A percentile compares a stretch with the other conserved stretches of the same genome.
Evolutionary conservation across 1,284 basidiomycete species (phyloP).

Genomic region (Ceratobasidium sp.): DNA sequence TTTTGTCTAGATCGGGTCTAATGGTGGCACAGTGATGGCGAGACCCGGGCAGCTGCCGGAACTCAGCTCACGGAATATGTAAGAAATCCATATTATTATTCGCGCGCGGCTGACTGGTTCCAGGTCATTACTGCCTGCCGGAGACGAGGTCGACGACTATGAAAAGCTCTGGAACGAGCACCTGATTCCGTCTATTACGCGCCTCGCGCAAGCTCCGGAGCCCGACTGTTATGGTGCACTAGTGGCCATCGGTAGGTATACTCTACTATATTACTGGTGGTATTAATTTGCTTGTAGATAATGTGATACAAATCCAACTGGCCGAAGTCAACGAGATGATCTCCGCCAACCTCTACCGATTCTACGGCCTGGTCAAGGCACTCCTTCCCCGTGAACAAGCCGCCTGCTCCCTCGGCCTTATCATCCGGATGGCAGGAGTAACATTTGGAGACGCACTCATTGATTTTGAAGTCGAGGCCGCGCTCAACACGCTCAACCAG

Average conservation of each 20-base stretch:
- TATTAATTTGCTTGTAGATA: conserved; percentile 1
- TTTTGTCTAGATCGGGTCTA: conserved; percentile 1
- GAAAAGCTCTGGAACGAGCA: conserved; percentile 26
- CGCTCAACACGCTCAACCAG: conserved; percentile 22
- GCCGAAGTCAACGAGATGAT: conserved; percentile 25
- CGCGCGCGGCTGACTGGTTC: neutral
- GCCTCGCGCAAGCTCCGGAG: conserved; percentile 19
- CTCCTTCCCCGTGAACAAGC: conserved; percentile 25
- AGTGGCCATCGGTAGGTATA: conserved; percentile 13
- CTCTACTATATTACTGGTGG: neutral
- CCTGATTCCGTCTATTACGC: conserved; percentile 30
- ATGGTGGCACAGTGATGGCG: conserved; percentile 26
- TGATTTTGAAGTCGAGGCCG: conserved; percentile 24
- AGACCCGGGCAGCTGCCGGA: conserved; percentile 19
- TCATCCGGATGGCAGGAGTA: neutral
- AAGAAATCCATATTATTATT: neutral
- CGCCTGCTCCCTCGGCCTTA: conserved; percentile 10
- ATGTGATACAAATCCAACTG: conserved; percentile 10
- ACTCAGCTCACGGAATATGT: conserved; percentile 30
- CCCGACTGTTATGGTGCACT: conserved; percentile 30
- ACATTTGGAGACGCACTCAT: conserved; percentile 23
- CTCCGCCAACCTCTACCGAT: conserved; percentile 23
- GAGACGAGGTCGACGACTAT: conserved; percentile 24
- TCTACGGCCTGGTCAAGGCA: conserved; percentile 11
- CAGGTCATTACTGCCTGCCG: conserved; percentile 20